Conservation (phyloP, 169 alveolate species). For the Fabrea salina region DNA sequence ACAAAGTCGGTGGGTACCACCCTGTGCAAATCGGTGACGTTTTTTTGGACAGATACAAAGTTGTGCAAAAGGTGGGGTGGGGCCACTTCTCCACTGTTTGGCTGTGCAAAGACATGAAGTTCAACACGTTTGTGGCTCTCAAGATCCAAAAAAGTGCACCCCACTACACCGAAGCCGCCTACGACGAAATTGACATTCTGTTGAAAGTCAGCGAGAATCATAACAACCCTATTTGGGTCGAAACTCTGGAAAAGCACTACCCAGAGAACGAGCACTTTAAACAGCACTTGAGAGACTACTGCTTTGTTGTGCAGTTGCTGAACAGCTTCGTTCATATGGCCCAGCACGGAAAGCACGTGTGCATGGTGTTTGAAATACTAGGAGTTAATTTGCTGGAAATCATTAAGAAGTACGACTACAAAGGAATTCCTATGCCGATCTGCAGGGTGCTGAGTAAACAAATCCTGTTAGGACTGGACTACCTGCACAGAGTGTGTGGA, state of each 20-base stretch:
- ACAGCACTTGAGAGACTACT: not conserved
- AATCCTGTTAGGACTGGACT: conserved; percentile 95
- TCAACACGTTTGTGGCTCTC: conserved; percentile 92
- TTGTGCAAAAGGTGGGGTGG: conserved; percentile 98
- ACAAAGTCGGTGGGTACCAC: conserved; percentile 90
- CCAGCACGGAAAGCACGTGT: conserved; percentile 96
- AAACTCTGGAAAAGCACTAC: not conserved
- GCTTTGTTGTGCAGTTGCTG: conserved; percentile 31
- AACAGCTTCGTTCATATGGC: conserved; percentile 89
- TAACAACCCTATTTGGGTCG: not conserved
- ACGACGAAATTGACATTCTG: conserved; percentile 93
- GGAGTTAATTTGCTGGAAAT: conserved; percentile 97
- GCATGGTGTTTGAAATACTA: conserved; percentile 97
- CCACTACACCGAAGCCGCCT: conserved; percentile 96
- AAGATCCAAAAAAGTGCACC: conserved; percentile 96
- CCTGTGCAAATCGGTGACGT: conserved; percentile 95
- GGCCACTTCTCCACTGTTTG: conserved; percentile 99
- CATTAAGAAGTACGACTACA: conserved; percentile 93
- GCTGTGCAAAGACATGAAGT: conserved; percentile 75
- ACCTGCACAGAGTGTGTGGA: conserved; percentile 93
- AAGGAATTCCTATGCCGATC: conserved; percentile 94
- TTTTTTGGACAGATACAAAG: conserved; percentile 89
- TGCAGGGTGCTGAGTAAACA: conserved; percentile 95
- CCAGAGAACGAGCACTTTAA: conserved; percentile 9
- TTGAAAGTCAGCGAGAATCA: conserved; percentile 81